Conservation (phyloP, 2,329 filamentous ascomycete species). For the Colletotrichum sp. region DNA sequence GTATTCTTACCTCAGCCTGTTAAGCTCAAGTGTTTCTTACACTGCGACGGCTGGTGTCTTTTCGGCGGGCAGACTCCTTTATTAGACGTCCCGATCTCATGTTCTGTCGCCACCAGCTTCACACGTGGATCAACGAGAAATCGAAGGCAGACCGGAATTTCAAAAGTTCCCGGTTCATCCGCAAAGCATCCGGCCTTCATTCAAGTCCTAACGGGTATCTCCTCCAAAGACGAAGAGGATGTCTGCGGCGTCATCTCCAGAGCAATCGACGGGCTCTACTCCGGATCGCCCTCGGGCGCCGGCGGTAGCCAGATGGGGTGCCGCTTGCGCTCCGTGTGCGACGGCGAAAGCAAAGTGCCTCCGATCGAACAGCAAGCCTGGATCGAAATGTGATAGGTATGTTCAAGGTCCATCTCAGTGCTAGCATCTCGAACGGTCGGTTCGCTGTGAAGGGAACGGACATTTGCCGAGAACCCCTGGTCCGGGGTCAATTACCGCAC, state of each 20-base stretch:
- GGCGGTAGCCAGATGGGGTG: conserved; percentile 45
- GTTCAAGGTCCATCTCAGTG: background rate
- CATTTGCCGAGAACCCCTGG: background rate
- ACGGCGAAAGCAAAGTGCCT: conserved; percentile 57
- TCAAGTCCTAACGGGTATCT: fast-evolving
- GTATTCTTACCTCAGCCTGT: background rate
- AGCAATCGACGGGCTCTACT: background rate
- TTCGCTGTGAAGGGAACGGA: background rate
- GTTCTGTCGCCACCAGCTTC: fast-evolving
- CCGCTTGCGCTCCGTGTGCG: conserved; percentile 53
- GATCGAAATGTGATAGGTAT: conserved; percentile 51
- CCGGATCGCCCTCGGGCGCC: background rate
- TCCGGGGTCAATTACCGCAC: background rate
- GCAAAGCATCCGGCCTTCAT: fast-evolving
- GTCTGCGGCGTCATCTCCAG: background rate
- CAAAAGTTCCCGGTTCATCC: background rate
- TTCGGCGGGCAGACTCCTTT: fast-evolving
- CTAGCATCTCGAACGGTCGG: background rate
- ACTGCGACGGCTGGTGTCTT: fast-evolving
- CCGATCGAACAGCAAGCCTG: conserved; percentile 39
- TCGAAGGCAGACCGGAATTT: background rate
- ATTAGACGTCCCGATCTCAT: background rate
- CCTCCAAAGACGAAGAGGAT: background rate
- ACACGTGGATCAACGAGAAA: background rate
- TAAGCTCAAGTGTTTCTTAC: background rate